These are phyloP conservation scores for Protomyces arabidopsidicola DNA, from an alignment of 1,139 yeast species.

Conservation along the genomic window DNA sequence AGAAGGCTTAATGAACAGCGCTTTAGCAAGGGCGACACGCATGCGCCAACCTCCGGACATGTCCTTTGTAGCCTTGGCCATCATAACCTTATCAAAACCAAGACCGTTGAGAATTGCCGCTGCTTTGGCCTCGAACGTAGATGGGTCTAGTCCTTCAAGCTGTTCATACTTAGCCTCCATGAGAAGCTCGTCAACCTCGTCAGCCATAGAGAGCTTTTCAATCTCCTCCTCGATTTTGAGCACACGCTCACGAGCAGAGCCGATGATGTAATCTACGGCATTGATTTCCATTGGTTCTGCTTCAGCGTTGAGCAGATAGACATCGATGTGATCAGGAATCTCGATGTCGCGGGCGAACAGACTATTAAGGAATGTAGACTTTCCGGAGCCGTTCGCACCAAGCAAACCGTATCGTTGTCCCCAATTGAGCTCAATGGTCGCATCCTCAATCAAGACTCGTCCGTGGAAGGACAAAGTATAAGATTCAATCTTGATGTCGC, in stretches of 20 bases:
- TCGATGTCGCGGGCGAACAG: conserved; percentile 96
- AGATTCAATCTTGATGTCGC: conserved; percentile 71
- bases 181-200: conserved; percentile 87
- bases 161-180: conserved; percentile 90
- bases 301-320: conserved; percentile 91
- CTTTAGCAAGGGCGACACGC: conserved; percentile 86
- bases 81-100: conserved; percentile 85
- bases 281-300: conserved; percentile 89
- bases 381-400: conserved; percentile 99
- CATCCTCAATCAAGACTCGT: conserved; percentile 89
- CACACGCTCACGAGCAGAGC: conserved; percentile 91
- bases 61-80: conserved; percentile 86
- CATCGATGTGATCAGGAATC: conserved; percentile 83
- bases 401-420: conserved; percentile 95
- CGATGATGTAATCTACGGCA: conserved; percentile 93
- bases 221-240: conserved; percentile 86
- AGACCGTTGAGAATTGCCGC: conserved; percentile 94
- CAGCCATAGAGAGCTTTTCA: conserved; percentile 81
- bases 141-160: conserved; percentile 92
- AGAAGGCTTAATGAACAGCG: conserved; percentile 80
- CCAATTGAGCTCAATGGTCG: conserved; percentile 83
- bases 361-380: conserved; percentile 87
- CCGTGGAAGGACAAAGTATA: conserved; percentile 65
- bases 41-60: conserved; percentile 99
- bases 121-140: conserved; percentile 94